Percentiles rank a stretch among this genome's conserved stretches.
phyloP scores from a whole-genome alignment of 352 stramenopile genomes.

The Globisporangium paddicum region DNA sequence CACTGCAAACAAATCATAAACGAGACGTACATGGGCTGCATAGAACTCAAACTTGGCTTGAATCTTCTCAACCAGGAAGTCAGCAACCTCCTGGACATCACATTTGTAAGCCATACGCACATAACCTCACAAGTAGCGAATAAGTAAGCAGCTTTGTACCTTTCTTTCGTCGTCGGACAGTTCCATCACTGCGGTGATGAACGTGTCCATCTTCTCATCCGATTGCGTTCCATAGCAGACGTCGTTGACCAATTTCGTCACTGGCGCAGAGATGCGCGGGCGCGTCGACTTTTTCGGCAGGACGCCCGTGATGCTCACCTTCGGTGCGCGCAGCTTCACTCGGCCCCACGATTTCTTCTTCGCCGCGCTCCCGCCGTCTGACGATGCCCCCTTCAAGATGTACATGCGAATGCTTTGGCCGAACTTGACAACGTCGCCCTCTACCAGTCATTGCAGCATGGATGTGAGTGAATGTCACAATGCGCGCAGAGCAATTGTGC shows the following conservation, averaged over 20 bases:
- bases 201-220: conserved; percentile 68
- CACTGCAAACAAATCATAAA: neutral
- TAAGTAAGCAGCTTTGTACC: conserved; percentile 17
- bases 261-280: conserved; percentile 43
- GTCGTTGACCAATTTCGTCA: conserved; percentile 84
- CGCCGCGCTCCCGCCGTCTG: conserved; percentile 52
- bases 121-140: neutral
- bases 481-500: no score
- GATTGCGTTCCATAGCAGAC: conserved; percentile 72
- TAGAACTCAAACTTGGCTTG: conserved; percentile 84
- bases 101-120: neutral
- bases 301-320: conserved; percentile 64
- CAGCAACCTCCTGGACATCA: conserved; percentile 50
- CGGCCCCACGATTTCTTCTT: conserved; percentile 83
- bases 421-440: conserved; percentile 85
- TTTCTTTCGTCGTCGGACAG: conserved; percentile 64
- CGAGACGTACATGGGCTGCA: conserved; percentile 45
- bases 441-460: conserved; percentile 20
- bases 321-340: conserved; percentile 68
- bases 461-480: neutral
- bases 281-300: conserved; percentile 62
- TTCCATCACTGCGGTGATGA: conserved; percentile 65
- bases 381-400: conserved; percentile 66
- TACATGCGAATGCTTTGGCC: conserved; percentile 86
- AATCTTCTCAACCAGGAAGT: conserved; percentile 82